Evolutionary conservation across 2,329 filamentous ascomycete species (phyloP).

Genomic region (Westerdykella aurantiaca): DNA sequence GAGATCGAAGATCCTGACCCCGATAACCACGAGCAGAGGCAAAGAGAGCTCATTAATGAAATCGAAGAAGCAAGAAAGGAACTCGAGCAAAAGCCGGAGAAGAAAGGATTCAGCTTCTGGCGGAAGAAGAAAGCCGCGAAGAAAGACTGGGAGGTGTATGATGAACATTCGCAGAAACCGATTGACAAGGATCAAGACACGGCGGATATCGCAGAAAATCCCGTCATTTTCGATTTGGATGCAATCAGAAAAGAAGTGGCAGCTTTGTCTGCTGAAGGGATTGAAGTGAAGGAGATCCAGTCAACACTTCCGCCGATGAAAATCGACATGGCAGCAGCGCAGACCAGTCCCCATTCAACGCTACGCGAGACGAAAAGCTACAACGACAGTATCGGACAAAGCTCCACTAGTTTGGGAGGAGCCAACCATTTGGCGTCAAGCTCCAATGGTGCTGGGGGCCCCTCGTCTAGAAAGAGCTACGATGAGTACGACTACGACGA

Average conservation of each 20-base stretch:
- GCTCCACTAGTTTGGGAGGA: slow-evolving; percentile 6
- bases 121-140: slow-evolving; percentile 74
- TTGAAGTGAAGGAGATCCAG: slow-evolving; percentile 72
- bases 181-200: slow-evolving; percentile 40
- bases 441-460: slow-evolving; percentile 3
- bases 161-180: slow-evolving; percentile 55
- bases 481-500: slow-evolving; percentile 33
- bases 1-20: slow-evolving; percentile 98
- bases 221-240: slow-evolving; percentile 88
- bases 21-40: slow-evolving; percentile 79
- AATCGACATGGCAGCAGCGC: slow-evolving; percentile 45
- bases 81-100: slow-evolving; percentile 72
- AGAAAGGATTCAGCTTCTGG: slow-evolving; percentile 66
- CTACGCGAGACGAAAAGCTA: slow-evolving; percentile 40
- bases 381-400: slow-evolving; percentile 32
- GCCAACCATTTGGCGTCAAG: slow-evolving; percentile 5
- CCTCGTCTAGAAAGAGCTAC: slow-evolving; percentile 2
- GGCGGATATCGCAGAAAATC: slow-evolving; percentile 49
- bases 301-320: slow-evolving; percentile 89
- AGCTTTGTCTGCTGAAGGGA: slow-evolving; percentile 68
- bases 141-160: slow-evolving; percentile 91
- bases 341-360: slow-evolving; percentile 17
- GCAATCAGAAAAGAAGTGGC: slow-evolving; percentile 67
- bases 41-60: slow-evolving; percentile 90
- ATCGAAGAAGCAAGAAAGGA: slow-evolving; percentile 91